Evolutionary conservation across 2,329 filamentous ascomycete species (phyloP), one percentile per base, ranked within the genome.

Genomic region (Ramularia endophylla): DNA sequence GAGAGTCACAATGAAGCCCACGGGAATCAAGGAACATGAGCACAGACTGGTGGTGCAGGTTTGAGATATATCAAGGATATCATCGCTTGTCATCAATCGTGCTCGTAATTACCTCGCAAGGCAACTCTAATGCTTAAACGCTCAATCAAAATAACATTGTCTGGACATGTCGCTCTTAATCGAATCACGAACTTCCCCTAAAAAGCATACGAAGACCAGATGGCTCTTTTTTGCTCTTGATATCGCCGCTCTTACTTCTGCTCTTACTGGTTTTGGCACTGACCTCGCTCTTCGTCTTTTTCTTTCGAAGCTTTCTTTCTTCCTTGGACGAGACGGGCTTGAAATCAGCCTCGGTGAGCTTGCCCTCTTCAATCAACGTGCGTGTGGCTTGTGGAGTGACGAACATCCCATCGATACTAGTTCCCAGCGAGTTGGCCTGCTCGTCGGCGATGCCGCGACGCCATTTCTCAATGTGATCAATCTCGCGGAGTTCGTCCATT

Each of bases 401-500:
- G 59, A 80, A 80, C 55, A 82, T 79, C 41, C 78, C 78, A 38
- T 82, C 79, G 9, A 81, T 78, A 19, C 74, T 80, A 4, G 77
- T 81, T 17, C 74, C 77, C 5, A 69, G 51, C 51, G 73, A 77
- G 6, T 64, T 57, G 4, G 69, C 73, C 48, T 74, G 73, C 12
- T 67, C 66, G 40, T 81, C 78, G 3, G 77, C 74, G 31, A 83
- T 80, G 15, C 79, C 79, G 22, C 79, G 71, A 36, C 79, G 71
- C 79, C 79, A 83, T 43, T 67, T 65, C 54, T 83, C 78, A 33
- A 83, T 78, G 11, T 69, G 65, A 52, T 71, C 72, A 31, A 77
- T 57, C 17, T 77, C 73, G 46, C 78, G 66, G 53, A 81, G 67
- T 52, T 81, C 75, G 38, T 80, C 75, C 51, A 76, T 66, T 39